Base-by-base conservation (phyloP, 805 yeast species). In the Hanseniaspora guilliermondii region DNA sequence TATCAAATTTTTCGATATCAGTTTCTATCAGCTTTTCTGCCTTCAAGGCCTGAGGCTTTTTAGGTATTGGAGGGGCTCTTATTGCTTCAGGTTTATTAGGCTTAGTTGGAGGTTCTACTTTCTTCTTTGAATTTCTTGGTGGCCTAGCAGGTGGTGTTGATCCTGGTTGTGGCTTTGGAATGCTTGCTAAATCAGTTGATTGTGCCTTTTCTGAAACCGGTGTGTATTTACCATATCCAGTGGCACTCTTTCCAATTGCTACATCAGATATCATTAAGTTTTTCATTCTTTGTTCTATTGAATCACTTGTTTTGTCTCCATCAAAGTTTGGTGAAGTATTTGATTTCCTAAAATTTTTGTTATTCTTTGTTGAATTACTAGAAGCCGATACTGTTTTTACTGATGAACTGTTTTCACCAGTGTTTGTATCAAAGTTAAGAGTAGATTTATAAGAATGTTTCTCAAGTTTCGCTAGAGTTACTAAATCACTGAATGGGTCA, bases 181-280 rank as follows among this genome's bases (percentile, higher is more conserved):
- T 53, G 16, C 9, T 21, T 3, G 53, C 24, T 22, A 30, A 12
- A 11, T 22, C 9, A 11, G 37, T n/a, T 11, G 33, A 16, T 27
- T 19, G 30, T 39, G 27, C 24, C 17, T 14, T 48, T 32, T 16
- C 30, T 42, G 36, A 58, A 12, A 47, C 33, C 48, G 75, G 82
- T 0, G 89, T 80, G 63, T 76, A 85, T 63, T 79, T 78, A 7
- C 96, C 96, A 65, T 88, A 87, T 0, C 96, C 96, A 5, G 73
- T 66, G 0, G 95, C 95, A 0, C 91, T 80, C 60, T 77, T 82
- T 17, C 68, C 64, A 0, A 76, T 69, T 2, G 76, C 21, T 9
- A 59, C 61, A 14, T 60, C 60, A 6, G 65, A 60, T 22, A 57
- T 58, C 54, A 80, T 64, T 39, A 78, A 68, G 59, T 72, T 72